Base-by-base conservation (phyloP, 345 rosid genomes). In the Eutrema heterophyllum region DNA sequence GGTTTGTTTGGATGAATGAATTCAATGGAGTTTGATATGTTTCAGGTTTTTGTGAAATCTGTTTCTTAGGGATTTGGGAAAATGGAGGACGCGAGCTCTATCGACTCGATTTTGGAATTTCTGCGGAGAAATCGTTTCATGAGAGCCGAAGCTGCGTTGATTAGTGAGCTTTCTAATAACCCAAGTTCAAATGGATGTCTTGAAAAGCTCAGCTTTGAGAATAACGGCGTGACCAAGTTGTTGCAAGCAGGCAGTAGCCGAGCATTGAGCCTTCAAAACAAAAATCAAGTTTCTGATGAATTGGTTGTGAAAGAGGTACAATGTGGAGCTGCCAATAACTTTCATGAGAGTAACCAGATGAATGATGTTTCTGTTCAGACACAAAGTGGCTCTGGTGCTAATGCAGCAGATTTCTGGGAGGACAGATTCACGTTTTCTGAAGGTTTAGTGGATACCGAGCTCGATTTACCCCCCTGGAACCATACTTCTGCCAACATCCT, bases 91-190 rank as follows among this genome's bases (percentile, higher is more conserved):
- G 27, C 82, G 7, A 64, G 83, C 74, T 84, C 89, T 4, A 77
- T 88, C 50, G 95, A 94, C 39, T 83, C 80, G 67, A 89, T 94
- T 78, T 76, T 94, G 71, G 90, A 88, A 14, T 94, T 88, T 81
- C 67, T 94, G 75, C 76, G 83, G 84, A 87, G 70, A 68, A 91
- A 91, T 82, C 85, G 61, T 36, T 89, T 94, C 72, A 81, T 85
- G 1, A 83, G 89, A 84, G 97, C 98, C 43, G 98, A 93, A 89
- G 91, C 91, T 53, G 96, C 97, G 50, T 78, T 94, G 79, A 90
- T 88, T 45, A 76, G 89, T 76, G 98, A 93, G 87, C 87, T 93
- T 3, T 61, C 53, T 52, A 79, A 70, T 70, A 84, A n/a, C 60
- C 84, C 83, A 70, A 92, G 86, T 81, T 77, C 86, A 50, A 89